Evolutionary conservation across 139 green algal species (phyloP).

Genomic region (Chlamydomonas asymmetrica): DNA sequence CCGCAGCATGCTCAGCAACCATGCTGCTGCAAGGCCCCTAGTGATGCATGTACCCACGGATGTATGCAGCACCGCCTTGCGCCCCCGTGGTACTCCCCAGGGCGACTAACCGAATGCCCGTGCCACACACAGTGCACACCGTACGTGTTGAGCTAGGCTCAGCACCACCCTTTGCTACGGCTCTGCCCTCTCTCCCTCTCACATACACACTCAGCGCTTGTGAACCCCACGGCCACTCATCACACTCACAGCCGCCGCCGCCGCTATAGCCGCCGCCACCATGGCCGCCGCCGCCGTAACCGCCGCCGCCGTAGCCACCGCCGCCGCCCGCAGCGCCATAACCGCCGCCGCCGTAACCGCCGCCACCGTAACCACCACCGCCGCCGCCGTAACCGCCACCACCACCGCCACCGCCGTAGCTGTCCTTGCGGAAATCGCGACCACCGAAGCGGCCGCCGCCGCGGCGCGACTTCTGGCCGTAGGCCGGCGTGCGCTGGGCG

Average conservation of each 20-base stretch:
- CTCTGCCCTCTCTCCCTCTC: too few species aligned
- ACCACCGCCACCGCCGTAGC: conserved; percentile 46
- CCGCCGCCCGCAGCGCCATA: conserved; percentile 39
- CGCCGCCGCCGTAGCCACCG: conserved; percentile 19
- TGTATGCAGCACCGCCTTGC: too few species aligned
- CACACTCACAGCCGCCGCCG: neutral
- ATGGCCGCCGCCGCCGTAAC: conserved; percentile 3
- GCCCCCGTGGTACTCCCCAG: too few species aligned
- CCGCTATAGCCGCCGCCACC: conserved; percentile 4
- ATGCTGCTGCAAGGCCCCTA: too few species aligned
- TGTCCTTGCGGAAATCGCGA: conserved; percentile 86
- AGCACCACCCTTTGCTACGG: too few species aligned
- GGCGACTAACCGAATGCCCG: too few species aligned
- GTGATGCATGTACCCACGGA: too few species aligned
- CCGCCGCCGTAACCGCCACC: conserved; percentile 40
- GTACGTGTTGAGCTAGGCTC: too few species aligned
- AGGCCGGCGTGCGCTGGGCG: conserved; percentile 52
- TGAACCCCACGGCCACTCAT: too few species aligned
- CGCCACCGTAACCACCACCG: conserved; percentile 36
- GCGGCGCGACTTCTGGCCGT: conserved; percentile 62
- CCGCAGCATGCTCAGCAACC: too few species aligned
- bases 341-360: conserved; percentile 47
- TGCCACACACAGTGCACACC: too few species aligned
- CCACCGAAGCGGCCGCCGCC: conserved; percentile 82
- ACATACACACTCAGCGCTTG: too few species aligned